Evolutionary conservation across 352 stramenopile species (phyloP).

Genomic region (Globisporangium perplexum): DNA sequence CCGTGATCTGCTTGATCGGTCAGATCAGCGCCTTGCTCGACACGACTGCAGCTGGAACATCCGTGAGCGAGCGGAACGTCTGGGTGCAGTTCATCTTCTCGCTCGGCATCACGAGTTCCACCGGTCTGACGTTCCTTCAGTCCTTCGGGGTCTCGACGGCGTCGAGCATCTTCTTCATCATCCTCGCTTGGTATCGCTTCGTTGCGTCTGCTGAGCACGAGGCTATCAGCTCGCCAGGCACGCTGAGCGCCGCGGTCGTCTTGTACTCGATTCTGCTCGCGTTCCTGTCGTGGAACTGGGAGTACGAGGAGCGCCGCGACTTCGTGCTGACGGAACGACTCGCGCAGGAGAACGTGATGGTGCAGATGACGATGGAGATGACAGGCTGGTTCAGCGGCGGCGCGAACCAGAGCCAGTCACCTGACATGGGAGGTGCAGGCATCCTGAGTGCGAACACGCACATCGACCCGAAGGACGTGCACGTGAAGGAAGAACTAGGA

Average conservation of each 20-base stretch:
- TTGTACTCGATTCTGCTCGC: constrained; percentile 76
- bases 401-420: constrained; percentile 42
- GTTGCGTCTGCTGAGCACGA: constrained; percentile 20
- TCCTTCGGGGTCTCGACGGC: constrained; percentile 41
- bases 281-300: constrained; percentile 84
- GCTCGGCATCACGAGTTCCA: constrained; percentile 76
- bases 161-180: constrained; percentile 74
- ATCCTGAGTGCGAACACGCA: constrained; percentile 79
- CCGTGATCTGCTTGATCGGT: constrained; percentile 60
- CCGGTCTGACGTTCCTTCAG: constrained; percentile 68
- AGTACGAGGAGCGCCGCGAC: constrained; percentile 84
- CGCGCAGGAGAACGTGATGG: constrained; percentile 82
- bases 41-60: constrained; percentile 64
- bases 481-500: constrained; percentile 74
- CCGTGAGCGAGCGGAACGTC: constrained; percentile 76
- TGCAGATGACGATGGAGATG: constrained; percentile 89
- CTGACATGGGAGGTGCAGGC: constrained; percentile 32
- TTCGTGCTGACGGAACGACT: constrained; percentile 77
- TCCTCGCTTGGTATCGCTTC: constrained; percentile 68
- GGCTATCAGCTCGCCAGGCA: constrained; percentile 56
- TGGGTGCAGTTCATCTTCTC: constrained; percentile 88
- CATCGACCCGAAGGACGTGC: constrained; percentile 79
- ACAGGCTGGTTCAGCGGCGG: constrained; percentile 82
- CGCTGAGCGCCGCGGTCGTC: constrained; percentile 61
- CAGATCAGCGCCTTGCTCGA: constrained; percentile 73